phyloP scores from a whole-genome alignment of 192 early-diverging fungal species.

The Entomortierella chlamydospora region DNA sequence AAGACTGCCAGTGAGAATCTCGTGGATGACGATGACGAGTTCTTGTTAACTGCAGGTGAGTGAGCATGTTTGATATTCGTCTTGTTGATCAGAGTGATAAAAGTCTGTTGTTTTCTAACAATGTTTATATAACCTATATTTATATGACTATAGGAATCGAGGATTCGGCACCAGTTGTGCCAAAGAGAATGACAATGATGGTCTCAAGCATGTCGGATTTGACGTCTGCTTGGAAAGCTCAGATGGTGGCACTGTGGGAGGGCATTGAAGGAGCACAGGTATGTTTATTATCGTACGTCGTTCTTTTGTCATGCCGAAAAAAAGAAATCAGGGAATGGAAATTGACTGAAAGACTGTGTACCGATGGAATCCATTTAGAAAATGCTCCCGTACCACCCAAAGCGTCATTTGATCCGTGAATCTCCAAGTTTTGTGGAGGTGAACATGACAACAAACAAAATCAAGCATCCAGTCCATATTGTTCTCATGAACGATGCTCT shows the following conservation, averaged over 20 bases:
- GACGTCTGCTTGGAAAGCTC: slow-evolving; percentile 65
- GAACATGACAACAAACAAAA: slow-evolving; percentile 78
- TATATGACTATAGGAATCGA: slow-evolving; percentile 55
- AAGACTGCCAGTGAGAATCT: slow-evolving; percentile 62
- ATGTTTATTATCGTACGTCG: too few relatives aligned
- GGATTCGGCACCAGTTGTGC: slow-evolving; percentile 57
- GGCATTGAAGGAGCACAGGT: slow-evolving; percentile 72
- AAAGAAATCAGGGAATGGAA: too few relatives aligned
- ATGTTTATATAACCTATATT: too few relatives aligned
- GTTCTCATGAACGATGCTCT: slow-evolving; percentile 89
- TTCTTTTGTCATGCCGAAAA: too few relatives aligned
- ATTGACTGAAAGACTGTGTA: too few relatives aligned
- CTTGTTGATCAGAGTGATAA: too few relatives aligned
- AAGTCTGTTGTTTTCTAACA: too few relatives aligned
- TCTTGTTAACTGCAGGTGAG: slow-evolving; percentile 49
- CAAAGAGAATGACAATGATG: slow-evolving; percentile 53
- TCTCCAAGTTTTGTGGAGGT: slow-evolving; percentile 81
- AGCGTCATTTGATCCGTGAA: slow-evolving; percentile 80
- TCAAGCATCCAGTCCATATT: slow-evolving; percentile 81
- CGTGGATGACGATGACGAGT: slow-evolving; percentile 55
- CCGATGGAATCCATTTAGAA: slow-evolving; percentile 48
- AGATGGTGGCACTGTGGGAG: slow-evolving; percentile 68
- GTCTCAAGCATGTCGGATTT: slow-evolving; percentile 60
- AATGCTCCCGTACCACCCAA: slow-evolving; percentile 75
- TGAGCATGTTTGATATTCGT: too few relatives aligned